A percentile compares a stretch with the other conserved stretches of the same genome.
Evolutionary conservation across 306 rosid species (phyloP).

Genomic region (Sophora flavescens): DNA sequence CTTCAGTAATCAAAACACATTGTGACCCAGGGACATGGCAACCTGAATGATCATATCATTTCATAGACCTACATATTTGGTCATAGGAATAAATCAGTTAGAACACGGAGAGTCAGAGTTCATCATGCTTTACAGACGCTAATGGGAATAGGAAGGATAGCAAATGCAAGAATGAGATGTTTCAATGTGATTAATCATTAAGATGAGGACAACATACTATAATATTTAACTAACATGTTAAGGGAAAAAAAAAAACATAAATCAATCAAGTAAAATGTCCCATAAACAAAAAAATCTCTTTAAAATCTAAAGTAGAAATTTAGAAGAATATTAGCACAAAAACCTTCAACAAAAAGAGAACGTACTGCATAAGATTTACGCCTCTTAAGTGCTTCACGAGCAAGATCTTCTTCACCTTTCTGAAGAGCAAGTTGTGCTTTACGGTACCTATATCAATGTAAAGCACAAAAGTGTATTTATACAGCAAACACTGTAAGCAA

Average conservation of each 20-base stretch:
- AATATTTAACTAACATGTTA: background rate
- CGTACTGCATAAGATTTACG: slow-evolving; percentile 92
- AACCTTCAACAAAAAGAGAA: slow-evolving; percentile 35
- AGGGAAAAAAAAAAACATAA: slow-evolving; percentile 20
- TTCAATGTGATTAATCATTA: slow-evolving; percentile 16
- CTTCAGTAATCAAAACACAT: slow-evolving; percentile 38
- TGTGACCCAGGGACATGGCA: slow-evolving; percentile 9
- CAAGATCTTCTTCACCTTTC: slow-evolving; percentile 95
- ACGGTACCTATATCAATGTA: slow-evolving; percentile 68
- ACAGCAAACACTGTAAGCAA: slow-evolving; percentile 9
- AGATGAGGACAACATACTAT: slow-evolving; percentile 17
- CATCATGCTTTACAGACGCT: slow-evolving; percentile 20
- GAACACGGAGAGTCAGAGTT: slow-evolving; percentile 18
- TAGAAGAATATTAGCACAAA: slow-evolving; percentile 16
- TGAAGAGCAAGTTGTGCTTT: slow-evolving; percentile 94
- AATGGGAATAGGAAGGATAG: slow-evolving; percentile 23
- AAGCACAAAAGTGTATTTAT: slow-evolving; percentile 29
- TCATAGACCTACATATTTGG: slow-evolving; percentile 23
- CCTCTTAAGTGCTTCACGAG: slow-evolving; percentile 97
- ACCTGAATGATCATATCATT: slow-evolving; percentile 29
- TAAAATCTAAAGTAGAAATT: slow-evolving; percentile 37
- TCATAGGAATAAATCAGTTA: slow-evolving; percentile 11
- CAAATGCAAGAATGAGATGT: slow-evolving; percentile 35
- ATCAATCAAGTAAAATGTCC: background rate
- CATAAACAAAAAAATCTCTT: slow-evolving; percentile 21